Percentiles rank a stretch among this genome's conserved stretches.
Conservation (phyloP, 257 asterid genomes). For the Phtheirospermum japonicum region DNA sequence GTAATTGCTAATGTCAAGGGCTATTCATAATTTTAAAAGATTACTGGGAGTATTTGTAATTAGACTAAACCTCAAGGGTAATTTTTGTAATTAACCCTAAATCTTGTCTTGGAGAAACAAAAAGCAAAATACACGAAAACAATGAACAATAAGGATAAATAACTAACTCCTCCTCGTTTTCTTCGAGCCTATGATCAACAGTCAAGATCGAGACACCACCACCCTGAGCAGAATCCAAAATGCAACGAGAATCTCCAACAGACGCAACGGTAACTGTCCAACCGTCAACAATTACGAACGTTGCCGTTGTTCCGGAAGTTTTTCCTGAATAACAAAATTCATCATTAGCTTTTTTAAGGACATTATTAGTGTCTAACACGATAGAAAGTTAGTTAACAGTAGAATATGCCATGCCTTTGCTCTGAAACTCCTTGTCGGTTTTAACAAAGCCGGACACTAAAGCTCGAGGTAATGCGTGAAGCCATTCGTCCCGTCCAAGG, state of each 20-base stretch:
- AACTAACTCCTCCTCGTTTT: conserved; percentile 74
- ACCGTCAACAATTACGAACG: conserved; percentile 77
- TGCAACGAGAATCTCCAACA: conserved; percentile 92
- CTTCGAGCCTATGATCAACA: conserved; percentile 91
- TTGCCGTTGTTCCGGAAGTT: conserved; percentile 93
- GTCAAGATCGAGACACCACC: conserved; percentile 62
- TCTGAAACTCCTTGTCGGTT: conserved; percentile 82
- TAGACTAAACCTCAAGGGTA: not conserved
- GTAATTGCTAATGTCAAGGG: not conserved
- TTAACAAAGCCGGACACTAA: conserved; percentile 89
- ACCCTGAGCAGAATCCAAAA: conserved; percentile 66
- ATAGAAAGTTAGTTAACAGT: conserved; percentile 1
- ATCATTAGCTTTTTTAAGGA: not conserved
- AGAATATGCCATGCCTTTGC: conserved; percentile 50
- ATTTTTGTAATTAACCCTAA: not conserved
- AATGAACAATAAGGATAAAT: not conserved
- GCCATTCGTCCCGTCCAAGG: conserved; percentile 78
- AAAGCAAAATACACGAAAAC: not conserved
- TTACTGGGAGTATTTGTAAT: not conserved
- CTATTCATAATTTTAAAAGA: not conserved
- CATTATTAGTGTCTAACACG: not conserved
- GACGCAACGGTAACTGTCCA: conserved; percentile 92
- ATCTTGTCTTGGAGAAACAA: not conserved
- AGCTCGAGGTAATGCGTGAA: conserved; percentile 83
- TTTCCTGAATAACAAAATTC: conserved; percentile 40